phyloP scores from a whole-genome alignment of 495 filamentous ascomycete species.

The Podospora conica region DNA sequence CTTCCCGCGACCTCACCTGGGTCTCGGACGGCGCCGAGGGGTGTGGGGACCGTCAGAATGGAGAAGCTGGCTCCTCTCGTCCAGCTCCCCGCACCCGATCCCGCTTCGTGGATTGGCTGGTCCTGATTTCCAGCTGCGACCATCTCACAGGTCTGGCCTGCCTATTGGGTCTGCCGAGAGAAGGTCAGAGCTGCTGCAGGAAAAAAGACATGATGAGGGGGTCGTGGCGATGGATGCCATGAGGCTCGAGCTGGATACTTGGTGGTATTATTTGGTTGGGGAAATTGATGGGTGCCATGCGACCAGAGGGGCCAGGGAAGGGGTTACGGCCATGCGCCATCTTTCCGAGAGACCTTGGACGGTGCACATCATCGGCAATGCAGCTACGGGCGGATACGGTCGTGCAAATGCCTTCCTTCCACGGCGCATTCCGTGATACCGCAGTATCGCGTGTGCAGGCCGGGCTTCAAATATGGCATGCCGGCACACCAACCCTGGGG shows the following conservation, averaged over 20 bases:
- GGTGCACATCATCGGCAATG: neutral
- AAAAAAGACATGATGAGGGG: neutral
- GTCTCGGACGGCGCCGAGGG: slow-evolving; percentile 5
- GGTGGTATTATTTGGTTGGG: neutral
- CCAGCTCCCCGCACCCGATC: slow-evolving; percentile 18
- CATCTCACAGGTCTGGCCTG: neutral
- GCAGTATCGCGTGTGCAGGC: neutral
- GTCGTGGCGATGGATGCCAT: neutral
- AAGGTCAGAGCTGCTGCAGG: slow-evolving; percentile 11
- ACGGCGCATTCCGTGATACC: neutral
- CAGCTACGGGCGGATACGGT: neutral
- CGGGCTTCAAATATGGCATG: neutral
- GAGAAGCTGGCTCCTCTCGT: neutral
- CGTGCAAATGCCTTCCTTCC: neutral
- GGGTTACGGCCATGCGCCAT: neutral
- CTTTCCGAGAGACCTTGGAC: neutral
- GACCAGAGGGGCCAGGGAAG: neutral
- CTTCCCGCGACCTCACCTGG: slow-evolving; percentile 16
- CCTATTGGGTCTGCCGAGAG: slow-evolving; percentile 15
- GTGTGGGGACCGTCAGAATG: slow-evolving; percentile 13
- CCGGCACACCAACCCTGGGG: neutral
- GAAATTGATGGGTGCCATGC: neutral
- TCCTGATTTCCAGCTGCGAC: neutral
- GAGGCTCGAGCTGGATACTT: neutral
- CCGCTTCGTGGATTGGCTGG: slow-evolving; percentile 19